Evolutionary conservation across 2,329 filamentous ascomycete genomes (phyloP).

Genomic region (Cladobotryum protrusum): DNA sequence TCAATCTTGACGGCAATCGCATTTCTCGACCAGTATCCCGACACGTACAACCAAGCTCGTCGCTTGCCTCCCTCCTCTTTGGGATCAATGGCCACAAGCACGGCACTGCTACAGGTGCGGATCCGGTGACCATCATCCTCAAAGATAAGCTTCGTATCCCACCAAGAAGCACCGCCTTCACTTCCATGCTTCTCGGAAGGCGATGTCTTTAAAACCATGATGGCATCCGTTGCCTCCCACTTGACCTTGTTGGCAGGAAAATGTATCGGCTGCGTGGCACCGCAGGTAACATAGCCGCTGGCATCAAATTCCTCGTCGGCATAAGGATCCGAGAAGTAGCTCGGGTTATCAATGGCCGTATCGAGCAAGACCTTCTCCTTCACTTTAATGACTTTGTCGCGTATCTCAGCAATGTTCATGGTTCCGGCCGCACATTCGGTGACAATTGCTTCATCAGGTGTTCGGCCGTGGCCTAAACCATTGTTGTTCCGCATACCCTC

Average conservation of each 20-base stretch:
- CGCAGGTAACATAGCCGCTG: constrained; percentile 48
- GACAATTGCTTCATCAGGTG: constrained; percentile 36
- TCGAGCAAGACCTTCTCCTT: constrained; percentile 38
- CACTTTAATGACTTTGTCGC: constrained; percentile 23
- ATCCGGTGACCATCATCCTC: constrained; percentile 50
- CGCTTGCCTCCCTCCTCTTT: constrained; percentile 35
- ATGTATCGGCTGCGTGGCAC: constrained; percentile 36
- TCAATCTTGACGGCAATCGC: constrained; percentile 48
- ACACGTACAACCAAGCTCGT: constrained; percentile 52
- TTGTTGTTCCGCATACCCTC: constrained; percentile 47
- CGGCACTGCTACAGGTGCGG: constrained; percentile 43
- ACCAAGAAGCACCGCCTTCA: constrained; percentile 16
- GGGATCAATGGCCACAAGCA: constrained; percentile 48
- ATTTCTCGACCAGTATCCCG: constrained; percentile 45
- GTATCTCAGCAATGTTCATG: constrained; percentile 36
- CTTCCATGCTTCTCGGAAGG: constrained; percentile 10
- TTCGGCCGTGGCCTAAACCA: constrained; percentile 45
- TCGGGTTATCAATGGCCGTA: constrained; percentile 49
- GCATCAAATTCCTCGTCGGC: constrained; percentile 36
- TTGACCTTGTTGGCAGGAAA: constrained; percentile 27
- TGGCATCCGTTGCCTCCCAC: constrained; percentile 32
- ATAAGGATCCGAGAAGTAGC: constrained; percentile 50
- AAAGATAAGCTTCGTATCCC: constrained; percentile 46
- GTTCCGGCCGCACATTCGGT: constrained; percentile 38
- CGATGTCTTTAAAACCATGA: constrained; percentile 39